phyloP scores from a whole-genome alignment of 1,284 basidiomycete species.

The Abortiporus biennis region DNA sequence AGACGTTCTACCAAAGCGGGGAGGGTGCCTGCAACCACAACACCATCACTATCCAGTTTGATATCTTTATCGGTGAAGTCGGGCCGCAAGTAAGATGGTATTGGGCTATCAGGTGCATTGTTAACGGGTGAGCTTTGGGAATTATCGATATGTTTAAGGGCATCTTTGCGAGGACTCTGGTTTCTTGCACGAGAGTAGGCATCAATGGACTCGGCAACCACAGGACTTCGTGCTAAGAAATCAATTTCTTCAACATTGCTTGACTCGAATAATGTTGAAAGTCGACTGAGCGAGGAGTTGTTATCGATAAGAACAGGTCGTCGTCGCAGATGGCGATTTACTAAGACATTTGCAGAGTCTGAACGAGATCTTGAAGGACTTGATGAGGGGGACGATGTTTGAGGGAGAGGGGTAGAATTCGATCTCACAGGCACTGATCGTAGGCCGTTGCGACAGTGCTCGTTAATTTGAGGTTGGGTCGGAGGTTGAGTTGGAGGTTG shows the following conservation, averaged over 20 bases:
- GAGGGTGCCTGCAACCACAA: slow-evolving; percentile 60
- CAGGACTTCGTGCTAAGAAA: slow-evolving; percentile 24
- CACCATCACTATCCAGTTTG: slow-evolving; percentile 48
- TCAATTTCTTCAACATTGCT: slow-evolving; percentile 30
- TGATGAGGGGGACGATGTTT: slow-evolving; percentile 8
- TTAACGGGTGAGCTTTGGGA: slow-evolving; percentile 33
- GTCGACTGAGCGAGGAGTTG: slow-evolving; percentile 29
- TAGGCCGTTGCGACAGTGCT: no score
- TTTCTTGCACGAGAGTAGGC: slow-evolving; percentile 10
- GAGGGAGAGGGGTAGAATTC: slow-evolving; percentile 10
- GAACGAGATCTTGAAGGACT: slow-evolving; percentile 12
- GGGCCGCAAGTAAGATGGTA: slow-evolving; percentile 64
- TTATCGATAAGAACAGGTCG: slow-evolving; percentile 36
- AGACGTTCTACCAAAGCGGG: slow-evolving; percentile 67
- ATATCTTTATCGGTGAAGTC: slow-evolving; percentile 51
- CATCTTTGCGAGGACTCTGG: slow-evolving; percentile 23
- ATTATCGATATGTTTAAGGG: slow-evolving; percentile 35
- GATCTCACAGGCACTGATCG: slow-evolving; percentile 3
- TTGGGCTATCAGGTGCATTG: slow-evolving; percentile 28
- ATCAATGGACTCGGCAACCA: slow-evolving; percentile 21
- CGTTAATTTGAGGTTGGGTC: no score
- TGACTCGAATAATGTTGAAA: slow-evolving; percentile 35
- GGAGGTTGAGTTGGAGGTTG: slow-evolving; percentile 25
- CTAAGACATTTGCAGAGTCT: slow-evolving; percentile 10
- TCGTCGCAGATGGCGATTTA: slow-evolving; percentile 25